Base-by-base conservation (phyloP, 106 monocot species). In the Platanthera zijinensis region DNA sequence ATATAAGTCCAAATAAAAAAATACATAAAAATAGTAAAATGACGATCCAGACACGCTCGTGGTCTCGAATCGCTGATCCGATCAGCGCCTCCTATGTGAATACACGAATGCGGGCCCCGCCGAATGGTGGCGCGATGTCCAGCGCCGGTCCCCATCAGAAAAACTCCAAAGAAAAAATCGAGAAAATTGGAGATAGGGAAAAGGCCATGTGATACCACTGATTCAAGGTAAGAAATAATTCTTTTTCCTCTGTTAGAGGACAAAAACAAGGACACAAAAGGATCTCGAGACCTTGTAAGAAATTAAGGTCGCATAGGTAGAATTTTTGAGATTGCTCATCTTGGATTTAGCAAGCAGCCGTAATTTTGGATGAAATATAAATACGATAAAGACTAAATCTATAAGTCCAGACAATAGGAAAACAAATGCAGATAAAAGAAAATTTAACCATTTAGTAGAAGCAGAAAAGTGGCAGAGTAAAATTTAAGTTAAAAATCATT, bases 181-280 rank as follows among this genome's bases (percentile, higher is more conserved):
- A 39, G 39, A 39, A 39, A 39, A 39, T 39, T 39, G 39, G 39
- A 39, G 39, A 39, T 1, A 61, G 59, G 17, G 59, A 5, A 9
- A 21, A 21, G 21, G 18, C 19, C 2, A 1, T 7, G 9, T 61
- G 19, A 9, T 1, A 61, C 59, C n/a, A 21, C 59, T 21, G 1
- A 19, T 21, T 61, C 8, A 61, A 61, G 59, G 19, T 61, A 61
- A 61, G 9, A 61, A 61, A 7, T n/a, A 61, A 61, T 61, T 61
- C 9, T 21, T 61, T 5, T 5, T 19, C 8, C 19, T 61, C 21
- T 21, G 6, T 19, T 61, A 3, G 0, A 19, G 59, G 59, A n/a
- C 18, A 61, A 61, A 61, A 19, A 61, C 57, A 57, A 57, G 19
- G 59, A 61, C 59, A 61, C 18, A 61, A 61, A 61, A 61, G 59